These are phyloP conservation scores for Vanrija sp. DNA, from an alignment of 1,284 basidiomycete genomes.

Conservation along the genomic window DNA sequence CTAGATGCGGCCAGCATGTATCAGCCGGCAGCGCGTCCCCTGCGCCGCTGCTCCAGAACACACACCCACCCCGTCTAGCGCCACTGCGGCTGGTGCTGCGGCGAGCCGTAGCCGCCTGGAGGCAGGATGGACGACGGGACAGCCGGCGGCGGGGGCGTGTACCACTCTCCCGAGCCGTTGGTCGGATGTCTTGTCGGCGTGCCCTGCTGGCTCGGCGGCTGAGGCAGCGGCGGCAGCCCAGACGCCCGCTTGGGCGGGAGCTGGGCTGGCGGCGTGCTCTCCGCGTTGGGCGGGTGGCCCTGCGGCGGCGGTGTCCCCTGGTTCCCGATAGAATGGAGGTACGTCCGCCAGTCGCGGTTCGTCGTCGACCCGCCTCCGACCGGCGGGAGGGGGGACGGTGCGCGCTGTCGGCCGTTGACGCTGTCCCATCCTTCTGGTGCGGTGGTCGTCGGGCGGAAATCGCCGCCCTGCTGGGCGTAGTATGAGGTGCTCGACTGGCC, in stretches of 20 bases:
- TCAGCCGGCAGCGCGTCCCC: background rate
- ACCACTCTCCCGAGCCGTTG: slow-evolving; percentile 16
- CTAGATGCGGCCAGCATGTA: too few relatives aligned
- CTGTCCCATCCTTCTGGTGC: slow-evolving; percentile 4
- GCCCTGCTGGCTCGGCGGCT: background rate
- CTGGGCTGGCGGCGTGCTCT: too few relatives aligned
- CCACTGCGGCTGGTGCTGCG: slow-evolving; percentile 4
- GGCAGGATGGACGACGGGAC: slow-evolving; percentile 1
- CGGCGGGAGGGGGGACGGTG: background rate
- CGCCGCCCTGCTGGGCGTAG: slow-evolving; percentile 6
- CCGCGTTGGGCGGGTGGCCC: background rate
- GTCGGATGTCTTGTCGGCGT: slow-evolving; percentile 21
- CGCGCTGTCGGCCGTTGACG: background rate
- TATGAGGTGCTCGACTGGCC: slow-evolving; percentile 6
- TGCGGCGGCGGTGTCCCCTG: background rate
- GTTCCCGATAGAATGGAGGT: slow-evolving; percentile 27
- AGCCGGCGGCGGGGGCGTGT: slow-evolving; percentile 4
- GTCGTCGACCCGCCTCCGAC: background rate
- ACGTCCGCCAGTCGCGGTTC: slow-evolving; percentile 37
- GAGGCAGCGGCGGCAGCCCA: slow-evolving; percentile 23
- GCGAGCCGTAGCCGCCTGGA: background rate
- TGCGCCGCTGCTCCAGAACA: background rate
- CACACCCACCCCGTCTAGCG: background rate
- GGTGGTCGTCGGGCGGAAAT: slow-evolving; percentile 4
- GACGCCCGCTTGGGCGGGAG: slow-evolving; percentile 1